These are phyloP conservation scores for Neocallimastix lanati DNA, from an alignment of 192 early-diverging fungal genomes.

Conservation along the genomic window DNA sequence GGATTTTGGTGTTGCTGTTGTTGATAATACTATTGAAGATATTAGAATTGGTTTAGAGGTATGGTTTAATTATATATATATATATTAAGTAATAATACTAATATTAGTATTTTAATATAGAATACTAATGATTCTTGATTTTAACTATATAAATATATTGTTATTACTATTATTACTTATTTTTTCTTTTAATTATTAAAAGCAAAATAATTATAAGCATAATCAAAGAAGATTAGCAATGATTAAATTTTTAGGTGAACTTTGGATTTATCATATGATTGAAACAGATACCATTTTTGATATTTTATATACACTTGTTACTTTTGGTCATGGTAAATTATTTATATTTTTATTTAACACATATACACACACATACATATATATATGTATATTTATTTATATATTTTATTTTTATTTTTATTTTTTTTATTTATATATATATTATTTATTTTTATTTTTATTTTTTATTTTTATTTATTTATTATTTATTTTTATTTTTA, in stretches of 20 bases:
- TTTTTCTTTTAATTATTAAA: not conserved
- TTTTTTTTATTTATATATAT: not conserved
- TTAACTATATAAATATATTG: too few relatives aligned
- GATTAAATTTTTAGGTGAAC: slow-evolving; percentile 72
- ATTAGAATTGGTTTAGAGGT: slow-evolving; percentile 76
- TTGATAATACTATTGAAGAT: slow-evolving; percentile 69
- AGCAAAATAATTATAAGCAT: slow-evolving; percentile 74
- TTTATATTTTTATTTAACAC: not conserved
- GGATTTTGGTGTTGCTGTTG: slow-evolving; percentile 69
- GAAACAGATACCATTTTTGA: slow-evolving; percentile 62
- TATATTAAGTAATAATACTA: too few relatives aligned
- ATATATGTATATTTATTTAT: too few relatives aligned
- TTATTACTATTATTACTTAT: not conserved
- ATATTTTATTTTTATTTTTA: not conserved
- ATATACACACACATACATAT: too few relatives aligned
- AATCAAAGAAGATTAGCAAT: slow-evolving; percentile 76
- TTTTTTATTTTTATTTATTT: too few relatives aligned
- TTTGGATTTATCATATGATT: slow-evolving; percentile 78
- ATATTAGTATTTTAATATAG: too few relatives aligned
- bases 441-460: too few relatives aligned
- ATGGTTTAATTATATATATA: too few relatives aligned
- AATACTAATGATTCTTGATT: too few relatives aligned
- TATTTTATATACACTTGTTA: slow-evolving; percentile 62
- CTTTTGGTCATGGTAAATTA: slow-evolving; percentile 60
- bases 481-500: too few relatives aligned